These are phyloP conservation scores for Sanguinoderma infundibulare DNA, from an alignment of 1,284 basidiomycete genomes.

Conservation along the genomic window DNA sequence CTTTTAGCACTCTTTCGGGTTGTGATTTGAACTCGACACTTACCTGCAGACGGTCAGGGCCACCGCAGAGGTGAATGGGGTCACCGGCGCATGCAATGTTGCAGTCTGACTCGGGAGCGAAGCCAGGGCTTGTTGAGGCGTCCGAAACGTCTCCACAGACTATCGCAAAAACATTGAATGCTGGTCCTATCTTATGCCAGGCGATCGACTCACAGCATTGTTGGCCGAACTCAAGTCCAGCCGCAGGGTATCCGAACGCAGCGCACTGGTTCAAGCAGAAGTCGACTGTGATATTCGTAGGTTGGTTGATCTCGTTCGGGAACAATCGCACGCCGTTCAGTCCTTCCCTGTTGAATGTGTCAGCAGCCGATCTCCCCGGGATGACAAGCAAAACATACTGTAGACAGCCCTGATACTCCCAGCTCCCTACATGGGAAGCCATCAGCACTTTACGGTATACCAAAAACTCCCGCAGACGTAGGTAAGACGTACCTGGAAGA, in stretches of 20 bases:
- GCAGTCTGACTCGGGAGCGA: slow-evolving; percentile 57
- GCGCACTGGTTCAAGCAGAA: slow-evolving; percentile 68
- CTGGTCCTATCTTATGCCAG: neutral
- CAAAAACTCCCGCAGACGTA: neutral
- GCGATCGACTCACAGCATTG: slow-evolving; percentile 67
- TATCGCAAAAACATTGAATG: slow-evolving; percentile 31
- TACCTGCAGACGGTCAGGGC: slow-evolving; percentile 41
- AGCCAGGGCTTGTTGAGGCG: slow-evolving; percentile 41
- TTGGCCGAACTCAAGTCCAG: slow-evolving; percentile 61
- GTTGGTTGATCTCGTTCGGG: slow-evolving; percentile 61
- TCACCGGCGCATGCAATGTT: slow-evolving; percentile 68
- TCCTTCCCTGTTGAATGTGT: slow-evolving; percentile 34
- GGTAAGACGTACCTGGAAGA: slow-evolving; percentile 44
- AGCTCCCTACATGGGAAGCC: slow-evolving; percentile 43
- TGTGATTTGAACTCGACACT: slow-evolving; percentile 1
- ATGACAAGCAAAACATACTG: slow-evolving; percentile 44
- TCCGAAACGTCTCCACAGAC: slow-evolving; percentile 72
- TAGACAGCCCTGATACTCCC: slow-evolving; percentile 69
- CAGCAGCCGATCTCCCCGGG: neutral
- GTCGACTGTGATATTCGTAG: slow-evolving; percentile 62
- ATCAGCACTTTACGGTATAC: neutral
- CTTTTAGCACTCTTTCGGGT: neutral
- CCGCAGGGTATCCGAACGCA: slow-evolving; percentile 66
- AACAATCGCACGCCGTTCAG: slow-evolving; percentile 48
- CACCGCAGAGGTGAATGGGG: slow-evolving; percentile 67